Base-by-base conservation (phyloP, 208 protist species). In the Crithidia fasciculata region DNA sequence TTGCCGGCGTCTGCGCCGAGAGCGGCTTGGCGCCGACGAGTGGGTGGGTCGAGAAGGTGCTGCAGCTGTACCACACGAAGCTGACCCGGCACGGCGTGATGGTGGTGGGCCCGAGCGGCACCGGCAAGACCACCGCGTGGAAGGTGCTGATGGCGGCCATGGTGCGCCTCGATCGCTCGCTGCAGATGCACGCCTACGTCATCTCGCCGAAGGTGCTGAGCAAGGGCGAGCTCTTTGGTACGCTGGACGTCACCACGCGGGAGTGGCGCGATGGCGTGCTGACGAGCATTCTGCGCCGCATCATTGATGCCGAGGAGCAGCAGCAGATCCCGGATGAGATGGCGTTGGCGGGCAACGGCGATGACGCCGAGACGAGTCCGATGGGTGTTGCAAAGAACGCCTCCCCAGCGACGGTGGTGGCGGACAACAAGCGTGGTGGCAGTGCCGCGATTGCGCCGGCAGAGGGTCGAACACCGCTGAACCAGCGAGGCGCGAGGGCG, bases 211-310 rank as follows among this genome's bases (percentile, higher is more conserved):
- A 99, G 86, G 96, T 99, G 19, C 94, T 99, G 19, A 93, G 85
- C 50, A 99, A 99, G 84, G 93, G 95, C 40, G 93, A 98, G 52
- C 90, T 99, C 18, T 99, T 99, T 82, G 99, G 99, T 67, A 91
- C 83, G 7, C 90, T 99, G 16, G 99, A 99, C 75, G 73, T 95
- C 49, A 99, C 98, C 15, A 99, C 99, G 39, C 92, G 98, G 36
- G 99, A 99, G 87, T 99, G 99, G 99, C 99, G 93, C 19, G 99
- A 99, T 80, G 99, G 99, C 75, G 80, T 99, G 5, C 99, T 99
- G 77, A 99, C 99, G 7, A 85, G 86, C 65, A 98, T 98, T 10
- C 84, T 99, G 13, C 92, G 99, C 43, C 83, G 87, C 64, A 99
- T 99, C 78, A 85, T 99, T 55, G 95, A 99, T 56, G 97, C 98